Conservation (phyloP, 129 eudicot genomes). For the Oenanthe sinensis region DNA sequence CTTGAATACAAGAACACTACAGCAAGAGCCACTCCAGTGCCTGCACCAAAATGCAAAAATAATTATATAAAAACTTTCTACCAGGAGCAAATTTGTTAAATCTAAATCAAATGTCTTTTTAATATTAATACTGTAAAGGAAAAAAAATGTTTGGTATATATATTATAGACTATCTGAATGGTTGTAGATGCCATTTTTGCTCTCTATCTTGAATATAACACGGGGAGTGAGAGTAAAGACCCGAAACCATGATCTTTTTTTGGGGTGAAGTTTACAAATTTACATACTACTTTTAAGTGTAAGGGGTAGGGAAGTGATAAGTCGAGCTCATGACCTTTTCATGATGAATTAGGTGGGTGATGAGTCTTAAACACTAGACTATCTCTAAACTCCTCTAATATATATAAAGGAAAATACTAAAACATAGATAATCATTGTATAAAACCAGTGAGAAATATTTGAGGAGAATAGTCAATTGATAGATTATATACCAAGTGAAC, state of each 20-base stretch:
- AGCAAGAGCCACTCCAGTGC: conserved; percentile 94
- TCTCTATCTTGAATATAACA: neutral
- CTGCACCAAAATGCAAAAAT: conserved; percentile 30
- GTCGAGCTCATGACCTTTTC: neutral
- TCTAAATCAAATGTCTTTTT: neutral
- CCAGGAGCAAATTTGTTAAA: neutral
- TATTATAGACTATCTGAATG: neutral
- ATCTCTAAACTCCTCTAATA: neutral
- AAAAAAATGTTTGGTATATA: neutral
- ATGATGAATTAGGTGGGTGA: neutral
- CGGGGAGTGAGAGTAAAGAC: neutral
- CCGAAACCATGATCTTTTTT: neutral
- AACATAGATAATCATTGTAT: neutral
- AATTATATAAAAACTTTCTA: neutral
- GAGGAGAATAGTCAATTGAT: neutral
- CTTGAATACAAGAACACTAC: conserved; percentile 92
- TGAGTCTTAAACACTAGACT: neutral
- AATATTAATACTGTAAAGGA: neutral
- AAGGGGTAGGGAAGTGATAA: neutral
- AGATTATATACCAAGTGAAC: neutral
- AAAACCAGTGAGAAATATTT: neutral
- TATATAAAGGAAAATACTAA: neutral
- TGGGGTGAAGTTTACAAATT: neutral
- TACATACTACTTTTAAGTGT: neutral
- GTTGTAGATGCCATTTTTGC: neutral